Evolutionary conservation across 139 green algal genomes (phyloP), one percentile per base, ranked within the genome.

Genomic region (Trebouxia sp.): DNA sequence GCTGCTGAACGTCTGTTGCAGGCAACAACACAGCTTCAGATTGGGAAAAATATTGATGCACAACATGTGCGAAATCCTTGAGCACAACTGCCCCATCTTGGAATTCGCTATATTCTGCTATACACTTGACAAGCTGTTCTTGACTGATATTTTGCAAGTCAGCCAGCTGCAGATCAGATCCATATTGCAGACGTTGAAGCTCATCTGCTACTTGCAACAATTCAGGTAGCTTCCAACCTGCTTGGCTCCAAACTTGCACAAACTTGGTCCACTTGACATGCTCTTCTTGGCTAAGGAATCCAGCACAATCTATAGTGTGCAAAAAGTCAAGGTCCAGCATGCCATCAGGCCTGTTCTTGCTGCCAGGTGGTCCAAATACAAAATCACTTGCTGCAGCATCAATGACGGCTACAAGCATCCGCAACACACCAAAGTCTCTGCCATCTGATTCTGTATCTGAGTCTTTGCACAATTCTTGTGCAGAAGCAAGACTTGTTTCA

Each of bases 361-460:
- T 67, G 56, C 56, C 56, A 67, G 8, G 56, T 67, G 56, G 56
- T 41, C 56, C 56, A 39, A 41, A 67, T 3, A 42, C 56, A 42
- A 67, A 67, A 6, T 42, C 28, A 42, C 56, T 41, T 41, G 56
- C 56, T 22, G 28, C 56, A 42, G 38, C 28, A 28, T 67, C 56
- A 67, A 67, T 14, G 0, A 67, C 56, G 39, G 56, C 56, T 28
- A 67, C 56, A 67, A 42, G 56, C 56, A 67, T 67, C 56, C 56
- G 28, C 56, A 67, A 28, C 39, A 42, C 38, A 67, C 39, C 56
- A 42, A 67, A 67, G 14, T n/a, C 56, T 67, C 28, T 6, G 56
- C 39, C 28, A 67, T 42, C 56, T 67, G 56, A 39, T 6, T 38
- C 56, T 67, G 56, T 65, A 26, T 65, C 51, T 35, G 1, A 65